These are phyloP conservation scores for Saturnispora saitoi DNA, from an alignment of 805 yeast genomes.

Conservation along the genomic window DNA sequence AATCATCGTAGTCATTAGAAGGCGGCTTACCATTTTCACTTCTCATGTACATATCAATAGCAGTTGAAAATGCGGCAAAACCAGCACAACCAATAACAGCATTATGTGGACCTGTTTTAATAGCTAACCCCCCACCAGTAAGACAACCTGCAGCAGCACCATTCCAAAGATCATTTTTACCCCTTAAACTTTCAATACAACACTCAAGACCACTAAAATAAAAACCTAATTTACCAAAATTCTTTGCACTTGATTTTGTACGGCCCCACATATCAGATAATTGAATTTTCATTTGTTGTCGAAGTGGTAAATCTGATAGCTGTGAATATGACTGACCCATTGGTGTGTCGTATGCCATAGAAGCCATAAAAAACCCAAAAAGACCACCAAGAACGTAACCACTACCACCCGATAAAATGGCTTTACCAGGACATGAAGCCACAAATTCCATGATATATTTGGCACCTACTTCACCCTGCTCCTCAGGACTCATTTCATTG, in stretches of 20 bases:
- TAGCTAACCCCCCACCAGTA: conserved; percentile 93
- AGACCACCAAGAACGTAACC: conserved; percentile 95
- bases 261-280: conserved; percentile 87
- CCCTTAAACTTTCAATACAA: conserved; percentile 74
- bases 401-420: conserved; percentile 83
- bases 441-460: conserved; percentile 71
- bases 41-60: conserved; percentile 79
- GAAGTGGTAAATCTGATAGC: conserved; percentile 78
- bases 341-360: conserved; percentile 79
- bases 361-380: conserved; percentile 91
- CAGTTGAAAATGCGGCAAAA: conserved; percentile 90
- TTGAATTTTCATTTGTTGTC: conserved; percentile 86
- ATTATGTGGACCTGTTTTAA: conserved; percentile 89
- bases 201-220: conserved; percentile 92
- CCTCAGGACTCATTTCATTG: conserved; percentile 77
- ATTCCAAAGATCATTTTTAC: conserved; percentile 85
- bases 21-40: conserved; percentile 83
- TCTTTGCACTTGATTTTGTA: conserved; percentile 83
- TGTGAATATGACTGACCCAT: conserved; percentile 37
- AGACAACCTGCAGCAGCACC: conserved; percentile 91
- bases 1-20: conserved; percentile 71
- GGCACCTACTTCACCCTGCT: conserved; percentile 90
- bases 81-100: conserved; percentile 93
- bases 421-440: conserved; percentile 93
- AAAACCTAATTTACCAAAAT: conserved; percentile 88